Evolutionary conservation across 257 asterid genomes (phyloP).

Genomic region (Nicotiana otophora): DNA sequence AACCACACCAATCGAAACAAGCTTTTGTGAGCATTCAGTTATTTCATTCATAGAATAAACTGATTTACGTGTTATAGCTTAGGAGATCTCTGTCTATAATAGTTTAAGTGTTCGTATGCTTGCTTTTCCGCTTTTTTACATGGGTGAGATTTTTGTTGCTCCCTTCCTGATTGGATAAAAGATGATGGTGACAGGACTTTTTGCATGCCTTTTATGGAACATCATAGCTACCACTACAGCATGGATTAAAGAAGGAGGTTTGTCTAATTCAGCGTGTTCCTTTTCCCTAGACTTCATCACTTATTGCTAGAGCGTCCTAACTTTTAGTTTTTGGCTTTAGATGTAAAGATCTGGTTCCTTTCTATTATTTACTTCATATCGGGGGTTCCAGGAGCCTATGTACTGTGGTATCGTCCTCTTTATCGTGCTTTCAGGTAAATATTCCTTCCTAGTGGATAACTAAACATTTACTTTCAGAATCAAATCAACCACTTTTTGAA

Average conservation of each 20-base stretch:
- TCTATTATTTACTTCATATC: conserved; percentile 87
- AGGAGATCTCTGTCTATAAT: background rate
- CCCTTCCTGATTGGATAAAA: background rate
- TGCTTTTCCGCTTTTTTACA: background rate
- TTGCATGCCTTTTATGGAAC: conserved; percentile 72
- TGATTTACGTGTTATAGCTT: background rate
- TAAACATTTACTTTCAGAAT: background rate
- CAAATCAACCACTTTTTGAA: background rate
- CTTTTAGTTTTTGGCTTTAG: conserved; percentile 16
- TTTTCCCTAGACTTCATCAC: background rate
- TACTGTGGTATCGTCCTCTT: conserved; percentile 95
- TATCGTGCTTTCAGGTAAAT: conserved; percentile 84
- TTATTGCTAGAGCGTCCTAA: background rate
- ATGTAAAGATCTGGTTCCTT: conserved; percentile 72
- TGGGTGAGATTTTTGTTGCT: background rate
- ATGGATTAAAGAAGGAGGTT: conserved; percentile 86
- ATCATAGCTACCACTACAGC: conserved; percentile 81
- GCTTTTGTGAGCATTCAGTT: background rate
- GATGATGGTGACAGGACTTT: conserved; percentile 53
- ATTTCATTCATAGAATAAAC: background rate
- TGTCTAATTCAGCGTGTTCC: conserved; percentile 4
- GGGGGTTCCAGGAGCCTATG: conserved; percentile 96
- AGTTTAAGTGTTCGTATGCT: background rate
- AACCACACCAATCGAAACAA: background rate
- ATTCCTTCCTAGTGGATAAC: background rate